phyloP scores from a whole-genome alignment of 2,329 filamentous ascomycete species.

The Myotisia sp. region DNA sequence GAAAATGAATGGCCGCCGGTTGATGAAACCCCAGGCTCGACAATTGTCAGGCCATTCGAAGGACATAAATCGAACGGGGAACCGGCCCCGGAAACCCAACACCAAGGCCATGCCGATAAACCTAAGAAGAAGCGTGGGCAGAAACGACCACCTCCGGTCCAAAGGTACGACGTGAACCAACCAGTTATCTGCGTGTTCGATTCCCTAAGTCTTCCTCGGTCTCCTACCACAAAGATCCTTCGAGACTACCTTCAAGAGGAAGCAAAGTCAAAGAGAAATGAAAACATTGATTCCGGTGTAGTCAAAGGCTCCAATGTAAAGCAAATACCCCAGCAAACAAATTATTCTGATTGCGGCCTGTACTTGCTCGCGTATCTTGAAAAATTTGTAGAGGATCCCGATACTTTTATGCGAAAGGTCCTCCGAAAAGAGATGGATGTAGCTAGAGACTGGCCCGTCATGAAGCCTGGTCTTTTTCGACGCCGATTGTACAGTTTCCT shows the following conservation, averaged over 20 bases:
- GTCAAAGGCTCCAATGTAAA: slow-evolving; percentile 55
- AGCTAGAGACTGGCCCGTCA: slow-evolving; percentile 39
- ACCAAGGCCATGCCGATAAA: not conserved
- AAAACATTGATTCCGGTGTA: slow-evolving; percentile 32
- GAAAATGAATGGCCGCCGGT: slow-evolving; percentile 21
- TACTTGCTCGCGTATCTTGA: slow-evolving; percentile 75
- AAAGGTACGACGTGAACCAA: slow-evolving; percentile 37
- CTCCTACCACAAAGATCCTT: slow-evolving; percentile 50
- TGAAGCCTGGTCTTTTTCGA: slow-evolving; percentile 46
- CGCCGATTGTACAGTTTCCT: slow-evolving; percentile 52
- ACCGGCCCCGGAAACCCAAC: not conserved
- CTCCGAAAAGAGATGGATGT: slow-evolving; percentile 50
- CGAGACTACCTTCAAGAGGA: slow-evolving; percentile 67
- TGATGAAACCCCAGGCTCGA: slow-evolving; percentile 15
- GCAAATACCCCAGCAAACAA: slow-evolving; percentile 63
- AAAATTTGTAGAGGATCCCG: slow-evolving; percentile 63
- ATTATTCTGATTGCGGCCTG: slow-evolving; percentile 79
- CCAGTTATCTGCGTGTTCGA: slow-evolving; percentile 76
- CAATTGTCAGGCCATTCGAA: not conserved
- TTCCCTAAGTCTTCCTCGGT: slow-evolving; percentile 56
- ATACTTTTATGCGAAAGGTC: slow-evolving; percentile 52
- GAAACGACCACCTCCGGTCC: slow-evolving; percentile 17
- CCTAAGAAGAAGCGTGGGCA: slow-evolving; percentile 10
- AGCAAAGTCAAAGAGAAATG: slow-evolving; percentile 47
- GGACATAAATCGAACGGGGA: not conserved